Evolutionary conservation across 805 yeast species (phyloP), one percentile per base, ranked within the genome.

Genomic region (Huiozyma naganishii): DNA sequence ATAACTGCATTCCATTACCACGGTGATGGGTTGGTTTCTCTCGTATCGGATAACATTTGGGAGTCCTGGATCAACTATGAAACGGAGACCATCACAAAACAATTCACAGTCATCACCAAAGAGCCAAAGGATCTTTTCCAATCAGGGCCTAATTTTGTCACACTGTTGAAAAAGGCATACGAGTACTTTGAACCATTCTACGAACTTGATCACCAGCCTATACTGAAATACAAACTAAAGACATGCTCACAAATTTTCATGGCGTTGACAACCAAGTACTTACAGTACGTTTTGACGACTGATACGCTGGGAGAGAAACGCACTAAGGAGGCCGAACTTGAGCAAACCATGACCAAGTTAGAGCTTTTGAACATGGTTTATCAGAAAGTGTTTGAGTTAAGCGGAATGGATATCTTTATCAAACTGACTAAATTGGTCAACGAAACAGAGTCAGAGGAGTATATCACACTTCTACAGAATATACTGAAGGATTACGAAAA

Each of bases 31-130:
- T 55, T 50, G 47, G 64, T 41, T 4, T 54, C 64, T 5, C 52
- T 53, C 39, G 58, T 55, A 17, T 52, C 55, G 9, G 42, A 45
- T 1, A 59, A 59, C n/a, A 50, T 59, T 2, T 64, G 70, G 41
- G 69, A 68, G 34, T 58, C 60, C 12, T 72, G 81, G 80, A 58
- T 77, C 1, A 58, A 59, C 6, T 66, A 73, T 49, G 82, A 78
- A 51, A 55, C 64, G 6, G 64, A 66, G 28, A 55, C 71, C 30
- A 73, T 79, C 5, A 53, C 56, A 10, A 65, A 64, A 36, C 69
- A 77, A 48, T 73, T 70, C 42, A 59, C 62, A 4, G 71, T 69
- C 34, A 69, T 77, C 6, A 54, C 72, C 4, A 57, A 61, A 1
- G 41, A 48, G 32, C 45, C 62, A 7, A 33, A 40, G 23, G 51